Base-by-base conservation (phyloP, 2,329 filamentous ascomycete species). In the Neopestalotiopsis rosae region DNA sequence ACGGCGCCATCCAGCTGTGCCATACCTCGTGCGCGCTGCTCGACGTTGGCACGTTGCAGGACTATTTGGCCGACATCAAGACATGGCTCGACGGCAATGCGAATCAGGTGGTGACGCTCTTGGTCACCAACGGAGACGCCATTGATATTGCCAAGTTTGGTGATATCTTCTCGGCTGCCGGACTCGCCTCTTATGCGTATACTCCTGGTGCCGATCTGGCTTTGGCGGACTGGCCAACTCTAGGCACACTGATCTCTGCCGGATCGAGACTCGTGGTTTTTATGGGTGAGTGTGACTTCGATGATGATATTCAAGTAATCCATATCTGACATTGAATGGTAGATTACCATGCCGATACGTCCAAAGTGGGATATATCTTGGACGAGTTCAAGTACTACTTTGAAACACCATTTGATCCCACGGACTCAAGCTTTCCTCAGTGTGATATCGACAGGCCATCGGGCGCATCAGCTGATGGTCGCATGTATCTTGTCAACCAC, bases 391-490 rank as follows among this genome's bases (percentile, higher is more conserved):
- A 81, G 30, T 89, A 89, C 79, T 87, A 91, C 72, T 94, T 92
- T 82, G 93, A 95, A 78, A 95, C 92, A 59, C 84, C 87, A 0
- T 95, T 87, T 79, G 89, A 92, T 71, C 89, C 90, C 70, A 87
- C 85, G 1, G 81, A 87, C 64, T 79, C 85, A 0, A 82, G 81
- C 17, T 90, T 92, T 75, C 89, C 89, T 75, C 87, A 86, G 57
- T 95, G 93, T 80, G 81, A 82, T 12, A 84, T 93, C 3, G 85
- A 92, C 75, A 86, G 92, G 7, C 93, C 93, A 0, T 65, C 76
- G 0, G 78, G 77, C 0, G 81, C 79, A 28, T 77, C 81, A 40
- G 74, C 82, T 0, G 73, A 77, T 24, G 78, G 77, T 32, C 80
- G 81, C 40, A 83, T 86, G 83, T 82, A 81, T 67, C 78, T 86